phyloP scores from a whole-genome alignment of 225 moss, liverwort and hornwort genomes.

The Marchantia polymorpha region DNA sequence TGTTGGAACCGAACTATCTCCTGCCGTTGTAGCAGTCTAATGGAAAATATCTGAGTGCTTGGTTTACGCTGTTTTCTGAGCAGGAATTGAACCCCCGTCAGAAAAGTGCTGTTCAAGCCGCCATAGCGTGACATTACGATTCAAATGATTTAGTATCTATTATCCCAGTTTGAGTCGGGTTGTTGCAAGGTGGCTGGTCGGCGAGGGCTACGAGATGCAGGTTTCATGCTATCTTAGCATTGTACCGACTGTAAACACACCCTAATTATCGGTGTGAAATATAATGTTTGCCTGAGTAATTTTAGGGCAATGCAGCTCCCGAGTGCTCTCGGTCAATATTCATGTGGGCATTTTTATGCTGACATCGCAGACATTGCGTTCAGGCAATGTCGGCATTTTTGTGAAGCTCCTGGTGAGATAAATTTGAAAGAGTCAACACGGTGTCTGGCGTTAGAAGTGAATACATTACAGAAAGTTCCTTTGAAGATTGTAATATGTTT shows the following conservation, averaged over 20 bases:
- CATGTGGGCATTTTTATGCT: neutral
- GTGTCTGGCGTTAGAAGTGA: neutral
- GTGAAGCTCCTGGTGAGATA: neutral
- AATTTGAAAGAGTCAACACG: neutral
- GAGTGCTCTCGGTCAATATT: neutral
- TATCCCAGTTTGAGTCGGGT: neutral
- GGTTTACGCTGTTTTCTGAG: neutral
- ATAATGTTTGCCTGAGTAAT: neutral
- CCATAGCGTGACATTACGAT: constrained; percentile 4
- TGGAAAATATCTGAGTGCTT: neutral
- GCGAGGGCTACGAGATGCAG: neutral
- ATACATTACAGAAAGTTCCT: too few species aligned
- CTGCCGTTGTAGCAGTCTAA: too few species aligned
- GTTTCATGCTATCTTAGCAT: neutral
- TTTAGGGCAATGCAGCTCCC: neutral
- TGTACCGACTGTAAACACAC: neutral
- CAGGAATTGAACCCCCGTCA: constrained; percentile 34
- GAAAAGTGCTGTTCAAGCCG: constrained; percentile 28
- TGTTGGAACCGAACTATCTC: neutral
- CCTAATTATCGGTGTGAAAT: neutral
- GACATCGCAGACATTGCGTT: neutral
- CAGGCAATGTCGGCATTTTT: neutral
- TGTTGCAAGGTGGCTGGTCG: neutral
- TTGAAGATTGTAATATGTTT: too few species aligned
- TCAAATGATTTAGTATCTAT: neutral